Percentiles rank a stretch among this genome's conserved stretches.
Evolutionary conservation across 2,329 filamentous ascomycete species (phyloP).

Genomic region (Calonectria pteridis): DNA sequence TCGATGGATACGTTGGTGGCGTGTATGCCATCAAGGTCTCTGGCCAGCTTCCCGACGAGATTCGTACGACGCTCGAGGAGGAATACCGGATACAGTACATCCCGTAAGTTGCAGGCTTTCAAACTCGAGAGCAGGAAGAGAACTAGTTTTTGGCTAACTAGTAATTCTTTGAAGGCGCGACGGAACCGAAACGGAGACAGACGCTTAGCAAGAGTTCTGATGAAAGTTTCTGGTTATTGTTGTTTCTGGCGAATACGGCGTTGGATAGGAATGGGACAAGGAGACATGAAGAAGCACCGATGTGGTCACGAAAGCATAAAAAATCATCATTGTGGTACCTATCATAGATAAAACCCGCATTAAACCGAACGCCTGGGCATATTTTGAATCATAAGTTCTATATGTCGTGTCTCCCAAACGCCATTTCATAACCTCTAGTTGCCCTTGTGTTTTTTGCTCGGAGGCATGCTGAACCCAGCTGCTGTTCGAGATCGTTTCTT

Average conservation of each 20-base stretch:
- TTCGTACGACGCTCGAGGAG: constrained; percentile 71
- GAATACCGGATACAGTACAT: constrained; percentile 75
- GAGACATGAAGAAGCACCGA: constrained; percentile 15
- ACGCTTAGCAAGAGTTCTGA: constrained; percentile 48
- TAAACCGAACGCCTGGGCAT: constrained; percentile 36
- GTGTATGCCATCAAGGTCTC: constrained; percentile 97
- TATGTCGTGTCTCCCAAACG: constrained; percentile 19
- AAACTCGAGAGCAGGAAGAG: neutral
- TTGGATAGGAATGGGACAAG: constrained; percentile 40
- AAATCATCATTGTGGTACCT: constrained; percentile 47
- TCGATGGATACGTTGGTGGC: constrained; percentile 89
- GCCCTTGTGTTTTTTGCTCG: constrained; percentile 65
- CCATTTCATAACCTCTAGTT: constrained; percentile 31
- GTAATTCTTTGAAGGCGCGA: constrained; percentile 59
- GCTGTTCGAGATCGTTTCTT: constrained; percentile 70
- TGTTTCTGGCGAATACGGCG: constrained; percentile 49
- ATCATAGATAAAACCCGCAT: constrained; percentile 33
- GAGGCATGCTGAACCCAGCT: constrained; percentile 59
- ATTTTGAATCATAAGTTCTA: constrained; percentile 13
- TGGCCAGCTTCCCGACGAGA: constrained; percentile 79
- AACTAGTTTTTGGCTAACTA: constrained; percentile 22
- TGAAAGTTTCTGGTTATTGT: constrained; percentile 29
- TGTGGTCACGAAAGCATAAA: constrained; percentile 29
- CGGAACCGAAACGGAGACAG: constrained; percentile 66
- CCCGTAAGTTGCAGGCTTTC: constrained; percentile 57